phyloP scores from a whole-genome alignment of 768 basidiomycete species.

The Leccinum subtestaceum region DNA sequence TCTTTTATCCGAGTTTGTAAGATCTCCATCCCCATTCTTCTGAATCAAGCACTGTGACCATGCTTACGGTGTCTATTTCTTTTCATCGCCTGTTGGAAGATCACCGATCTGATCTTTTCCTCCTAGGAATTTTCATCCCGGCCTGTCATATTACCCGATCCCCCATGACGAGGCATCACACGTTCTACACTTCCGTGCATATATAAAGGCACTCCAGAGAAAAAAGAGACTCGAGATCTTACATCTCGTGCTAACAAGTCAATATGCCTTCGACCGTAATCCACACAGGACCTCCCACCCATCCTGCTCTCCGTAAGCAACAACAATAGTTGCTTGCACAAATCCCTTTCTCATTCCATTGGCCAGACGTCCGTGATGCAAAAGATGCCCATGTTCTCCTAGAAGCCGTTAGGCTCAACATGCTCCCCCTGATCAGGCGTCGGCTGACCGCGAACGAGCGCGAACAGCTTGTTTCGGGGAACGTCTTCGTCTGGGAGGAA shows the following conservation, averaged over 20 bases:
- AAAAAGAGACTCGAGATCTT: constrained; percentile 7
- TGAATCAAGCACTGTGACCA: constrained; percentile 21
- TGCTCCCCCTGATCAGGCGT: constrained; percentile 68
- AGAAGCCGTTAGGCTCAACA: constrained; percentile 69
- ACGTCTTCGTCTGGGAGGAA: constrained; percentile 86
- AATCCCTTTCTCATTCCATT: neutral
- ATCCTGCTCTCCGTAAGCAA: constrained; percentile 32
- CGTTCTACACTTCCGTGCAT: constrained; percentile 13
- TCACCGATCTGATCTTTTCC: constrained; percentile 21
- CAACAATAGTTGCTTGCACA: constrained; percentile 15
- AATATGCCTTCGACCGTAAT: constrained; percentile 17
- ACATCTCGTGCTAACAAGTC: constrained; percentile 3
- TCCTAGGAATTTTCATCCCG: constrained; percentile 13
- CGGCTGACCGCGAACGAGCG: constrained; percentile 68
- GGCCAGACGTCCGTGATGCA: constrained; percentile 72
- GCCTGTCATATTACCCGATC: constrained; percentile 17
- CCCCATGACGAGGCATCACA: constrained; percentile 17
- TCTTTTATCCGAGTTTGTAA: constrained; percentile 26
- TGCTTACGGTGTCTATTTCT: constrained; percentile 16
- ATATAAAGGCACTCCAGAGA: constrained; percentile 27
- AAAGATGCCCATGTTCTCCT: constrained; percentile 73
- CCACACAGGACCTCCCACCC: constrained; percentile 27
- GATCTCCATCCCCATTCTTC: constrained; percentile 23
- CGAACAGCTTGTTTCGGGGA: constrained; percentile 66
- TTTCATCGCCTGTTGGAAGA: constrained; percentile 18